Evolutionary conservation across 768 basidiomycete species (phyloP).

Genomic region (Dacryopinax primogenitus): DNA sequence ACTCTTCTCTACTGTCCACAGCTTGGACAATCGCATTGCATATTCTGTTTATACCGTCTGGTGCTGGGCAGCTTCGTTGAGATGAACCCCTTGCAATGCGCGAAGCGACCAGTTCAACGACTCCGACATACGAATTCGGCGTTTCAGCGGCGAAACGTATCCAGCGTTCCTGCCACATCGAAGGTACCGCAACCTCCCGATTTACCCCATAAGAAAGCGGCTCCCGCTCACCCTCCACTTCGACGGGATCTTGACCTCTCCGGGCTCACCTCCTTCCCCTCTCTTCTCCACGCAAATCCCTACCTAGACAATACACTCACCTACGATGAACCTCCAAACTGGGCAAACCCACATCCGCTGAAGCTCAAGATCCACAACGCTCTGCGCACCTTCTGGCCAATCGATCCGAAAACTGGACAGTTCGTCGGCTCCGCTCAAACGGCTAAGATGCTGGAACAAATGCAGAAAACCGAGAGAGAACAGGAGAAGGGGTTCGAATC

Average conservation of each 20-base stretch:
- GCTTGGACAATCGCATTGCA: too few species aligned
- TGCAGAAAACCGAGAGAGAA: not conserved
- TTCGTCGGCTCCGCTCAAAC: not conserved
- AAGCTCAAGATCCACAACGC: not conserved
- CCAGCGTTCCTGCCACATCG: too few species aligned
- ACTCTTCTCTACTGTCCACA: too few species aligned
- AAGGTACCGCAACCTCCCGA: not conserved
- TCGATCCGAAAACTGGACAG: not conserved
- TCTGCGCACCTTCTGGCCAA: not conserved
- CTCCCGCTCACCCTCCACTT: not conserved
- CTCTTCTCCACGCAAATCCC: not conserved
- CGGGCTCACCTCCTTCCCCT: not conserved
- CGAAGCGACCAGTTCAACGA: not conserved
- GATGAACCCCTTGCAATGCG: not conserved
- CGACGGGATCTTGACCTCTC: not conserved
- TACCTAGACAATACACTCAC: not conserved
- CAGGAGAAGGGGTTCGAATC: not conserved
- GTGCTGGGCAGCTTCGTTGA: not conserved
- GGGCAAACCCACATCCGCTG: not conserved
- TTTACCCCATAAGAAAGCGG: not conserved
- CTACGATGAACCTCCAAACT: not conserved
- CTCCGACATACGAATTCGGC: not conserved
- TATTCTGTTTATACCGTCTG: too few species aligned
- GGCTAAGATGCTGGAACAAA: not conserved
- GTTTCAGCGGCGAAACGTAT: too few species aligned